Base-by-base conservation (phyloP, 345 rosid species). In the Eucalyptus leucophloia region DNA sequence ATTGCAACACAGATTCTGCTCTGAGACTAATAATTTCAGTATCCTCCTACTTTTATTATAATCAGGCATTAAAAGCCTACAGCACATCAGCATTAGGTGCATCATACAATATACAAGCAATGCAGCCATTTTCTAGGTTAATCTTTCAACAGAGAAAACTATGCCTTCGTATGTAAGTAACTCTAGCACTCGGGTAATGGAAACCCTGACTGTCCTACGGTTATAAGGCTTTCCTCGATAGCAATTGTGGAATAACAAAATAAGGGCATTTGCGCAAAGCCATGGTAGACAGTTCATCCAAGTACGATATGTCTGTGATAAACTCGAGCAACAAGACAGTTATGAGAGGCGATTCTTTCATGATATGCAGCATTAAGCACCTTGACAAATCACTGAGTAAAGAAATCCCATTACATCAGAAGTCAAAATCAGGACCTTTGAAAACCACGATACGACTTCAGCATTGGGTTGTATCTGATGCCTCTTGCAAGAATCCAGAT, bases 401-500 rank as follows among this genome's bases (percentile, higher is more conserved):
- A 28, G 49, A 40, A 28, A 86, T 50, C 83, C 88, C 56, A 28
- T 60, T n/a, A 21, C 6, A 67, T 80, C 40, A 56, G 42, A 72
- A 30, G 26, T n/a, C 37, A 40, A 62, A 50, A 40, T 16, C 56
- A 30, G 51, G 23, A 94, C 96, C 96, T 94, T 89, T 7, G 88
- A 89, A 89, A 94, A 91, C 92, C 94, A 94, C 17, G 94, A 91
- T 40, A 91, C 21, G 24, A 93, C 91, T 21, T 88, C 87, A 80
- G 92, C 80, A 58, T 92, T 94, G 49, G 94, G 94, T 44, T 15
- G 90, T 89, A 87, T 92, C 5, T 85, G 90, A 77, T 90, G 94
- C 91, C 67, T 92, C 89, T 87, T 90, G 91, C 96, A 94, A 87
- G 90, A 93, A 89, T 91, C 90, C 67, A 89, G 87, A 67, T 93